Base-by-base conservation (phyloP, 1,284 basidiomycete species). In the Peniophora sp. region DNA sequence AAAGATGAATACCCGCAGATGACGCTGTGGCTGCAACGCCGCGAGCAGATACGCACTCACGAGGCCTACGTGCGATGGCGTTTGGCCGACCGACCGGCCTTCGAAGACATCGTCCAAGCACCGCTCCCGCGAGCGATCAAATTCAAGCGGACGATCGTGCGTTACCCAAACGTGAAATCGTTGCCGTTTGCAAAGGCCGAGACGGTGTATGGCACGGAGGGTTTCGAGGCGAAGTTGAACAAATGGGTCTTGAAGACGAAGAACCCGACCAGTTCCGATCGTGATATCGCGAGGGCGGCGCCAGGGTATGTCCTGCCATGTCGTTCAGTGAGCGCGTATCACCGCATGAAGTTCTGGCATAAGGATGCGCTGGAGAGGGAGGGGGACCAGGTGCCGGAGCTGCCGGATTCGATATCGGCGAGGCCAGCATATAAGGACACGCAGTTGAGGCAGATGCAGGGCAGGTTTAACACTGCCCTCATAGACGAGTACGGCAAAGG, bases 1-100 rank as follows among this genome's bases (percentile, higher is more conserved):
- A 57, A 59, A 18, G 63, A 69, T 46, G 58, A 64, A 47, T 57
- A 58, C 39, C 44, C 57, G 2, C 66, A 69, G 50, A 70, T 70
- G 68, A 63, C 62, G 9, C 47, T 47, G 1, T 69, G 68, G 68
- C 55, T 70, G 1, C 56, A 62, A 23, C 52, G 62, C 3, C 49
- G 57, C 23, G 65, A 67, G 48, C 60, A 63, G 48, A 54, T 64
- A 10, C 41, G 52, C 9, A 47, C 12, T n/a, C 43, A 45, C 22
- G 5, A 18, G 6, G 43, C 43, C 8, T 45, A 22, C 43, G 22
- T 45, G 18, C 3, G n/a, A 20, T 45, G 43, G 43, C 43, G 43
- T 9, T 8, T 24, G 43, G 3, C 9, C 8, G 43, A 22, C 14
- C 23, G n/a, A 44, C 3, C 60, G 60, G 42, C 27, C 44, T 3